Evolutionary conservation across 257 asterid genomes (phyloP).

Genomic region (Capsicum pubescens): DNA sequence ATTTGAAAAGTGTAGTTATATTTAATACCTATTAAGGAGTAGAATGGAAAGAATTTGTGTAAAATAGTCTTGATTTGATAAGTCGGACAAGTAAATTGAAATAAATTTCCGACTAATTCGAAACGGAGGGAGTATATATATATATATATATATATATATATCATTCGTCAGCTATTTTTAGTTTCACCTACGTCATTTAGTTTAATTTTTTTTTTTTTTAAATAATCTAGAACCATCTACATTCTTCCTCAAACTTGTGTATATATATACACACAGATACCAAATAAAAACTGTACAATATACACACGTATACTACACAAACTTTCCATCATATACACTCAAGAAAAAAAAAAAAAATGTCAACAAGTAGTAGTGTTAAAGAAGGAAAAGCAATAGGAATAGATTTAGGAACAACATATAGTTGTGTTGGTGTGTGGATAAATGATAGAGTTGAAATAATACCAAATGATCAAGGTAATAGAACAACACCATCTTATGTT

Average conservation of each 20-base stretch:
- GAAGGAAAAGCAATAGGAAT: conserved; percentile 59
- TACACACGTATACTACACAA: not conserved
- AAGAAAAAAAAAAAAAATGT: conserved; percentile 26
- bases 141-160: no score
- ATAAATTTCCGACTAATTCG: no score
- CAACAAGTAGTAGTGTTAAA: conserved; percentile 30
- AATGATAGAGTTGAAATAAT: conserved; percentile 67
- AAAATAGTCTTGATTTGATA: no score
- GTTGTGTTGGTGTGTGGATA: conserved; percentile 70
- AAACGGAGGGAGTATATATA: no score
- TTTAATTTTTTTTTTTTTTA: no score
- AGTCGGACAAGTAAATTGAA: no score
- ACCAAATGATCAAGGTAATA: conserved; percentile 66
- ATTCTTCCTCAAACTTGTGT: not conserved
- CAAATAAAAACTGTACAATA: not conserved
- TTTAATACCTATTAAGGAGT: no score
- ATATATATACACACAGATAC: not conserved
- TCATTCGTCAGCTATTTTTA: no score
- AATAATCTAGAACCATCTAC: conserved; percentile 28
- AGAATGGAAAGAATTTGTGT: no score
- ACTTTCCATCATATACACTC: not conserved
- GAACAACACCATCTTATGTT: conserved; percentile 69
- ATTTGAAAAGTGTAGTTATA: no score
- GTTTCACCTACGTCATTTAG: no score
- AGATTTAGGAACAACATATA: conserved; percentile 67